These are phyloP conservation scores for Begonia loranthoides DNA, from an alignment of 306 rosid genomes.

Conservation along the genomic window DNA sequence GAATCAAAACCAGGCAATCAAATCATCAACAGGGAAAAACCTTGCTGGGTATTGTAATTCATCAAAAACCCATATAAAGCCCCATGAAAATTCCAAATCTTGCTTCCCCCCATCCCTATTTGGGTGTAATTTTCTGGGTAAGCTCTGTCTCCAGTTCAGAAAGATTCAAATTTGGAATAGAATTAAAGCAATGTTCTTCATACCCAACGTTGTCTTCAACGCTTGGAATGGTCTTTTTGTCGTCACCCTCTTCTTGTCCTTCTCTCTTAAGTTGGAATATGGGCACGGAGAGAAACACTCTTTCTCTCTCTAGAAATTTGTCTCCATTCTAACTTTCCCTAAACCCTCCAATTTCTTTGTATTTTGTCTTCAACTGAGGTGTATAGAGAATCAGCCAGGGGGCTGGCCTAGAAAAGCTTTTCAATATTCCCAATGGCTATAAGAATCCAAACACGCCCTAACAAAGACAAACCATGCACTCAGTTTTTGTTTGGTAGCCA, in stretches of 20 bases:
- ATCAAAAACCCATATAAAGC: conserved; percentile 20
- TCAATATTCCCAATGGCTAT: conserved; percentile 37
- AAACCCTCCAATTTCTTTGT: conserved; percentile 12
- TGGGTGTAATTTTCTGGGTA: background rate
- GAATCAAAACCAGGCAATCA: conserved; percentile 3
- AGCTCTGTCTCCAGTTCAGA: conserved; percentile 9
- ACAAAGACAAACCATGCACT: conserved; percentile 53
- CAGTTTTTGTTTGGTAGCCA: conserved; percentile 35
- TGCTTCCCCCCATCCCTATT: conserved; percentile 10
- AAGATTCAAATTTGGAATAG: conserved; percentile 6
- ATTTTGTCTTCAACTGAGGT: conserved; percentile 34
- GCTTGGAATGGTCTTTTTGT: conserved; percentile 57
- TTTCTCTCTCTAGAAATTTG: conserved; percentile 11
- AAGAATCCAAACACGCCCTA: conserved; percentile 40
- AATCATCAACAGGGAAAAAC: conserved; percentile 9
- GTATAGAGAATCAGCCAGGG: conserved; percentile 42
- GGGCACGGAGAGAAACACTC: conserved; percentile 33
- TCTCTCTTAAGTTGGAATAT: conserved; percentile 38
- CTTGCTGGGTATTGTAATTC: conserved; percentile 38
- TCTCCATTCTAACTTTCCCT: background rate
- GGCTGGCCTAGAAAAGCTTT: conserved; percentile 14
- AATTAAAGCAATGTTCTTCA: conserved; percentile 23
- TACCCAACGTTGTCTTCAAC: conserved; percentile 55
- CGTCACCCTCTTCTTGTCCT: conserved; percentile 47
- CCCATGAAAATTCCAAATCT: conserved; percentile 26